Evolutionary conservation across 164 flowering plant species (phyloP), one percentile per base, ranked within the genome.

Genomic region (Stephania yunnanensis): DNA sequence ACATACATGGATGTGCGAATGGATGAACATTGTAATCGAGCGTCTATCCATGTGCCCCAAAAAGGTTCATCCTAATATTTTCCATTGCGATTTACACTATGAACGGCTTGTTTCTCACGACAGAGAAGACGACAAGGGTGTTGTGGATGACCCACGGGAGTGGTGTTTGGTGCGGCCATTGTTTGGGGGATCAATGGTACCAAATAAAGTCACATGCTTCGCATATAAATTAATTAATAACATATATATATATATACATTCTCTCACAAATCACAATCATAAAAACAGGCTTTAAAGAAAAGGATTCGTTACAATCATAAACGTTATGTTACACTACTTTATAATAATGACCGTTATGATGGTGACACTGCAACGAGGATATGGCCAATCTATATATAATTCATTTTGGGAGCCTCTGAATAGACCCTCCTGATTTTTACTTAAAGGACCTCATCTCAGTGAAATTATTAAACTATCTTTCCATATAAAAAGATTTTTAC

Each of bases 61-160:
- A 25, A 25, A 25, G 25, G 25, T 25, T 25, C 25, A 25, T 25
- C 25, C 25, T 25, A 25, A 25, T 25, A 25, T 25, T 25, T 25
- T 25, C 25, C 25, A 25, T 25, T 25, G 25, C 25, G 25, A 25
- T 1, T 36, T 36, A 36, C 42, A 36, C 42, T 36, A 2, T 36
- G 1, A 36, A 36, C 42, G 42, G 42, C 42, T 36, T 3, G 53
- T 48, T 12, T 9, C 13, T 48, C 53, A 48, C 53, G 53, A 61
- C 25, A 61, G 15, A 13, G 65, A 46, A 71, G 36, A 71, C 61
- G 73, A 71, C 73, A 71, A 46, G 31, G 61, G 73, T 48, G 22
- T 71, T 8, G 72, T n/a, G 73, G n/a, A 17, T 58, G n/a, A 17
- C 61, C 73, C 61, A 71, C 53, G 10, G 1, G 53, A n/a, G 55